Evolutionary conservation across 345 rosid genomes (phyloP).

Genomic region (Heritiera fomes): DNA sequence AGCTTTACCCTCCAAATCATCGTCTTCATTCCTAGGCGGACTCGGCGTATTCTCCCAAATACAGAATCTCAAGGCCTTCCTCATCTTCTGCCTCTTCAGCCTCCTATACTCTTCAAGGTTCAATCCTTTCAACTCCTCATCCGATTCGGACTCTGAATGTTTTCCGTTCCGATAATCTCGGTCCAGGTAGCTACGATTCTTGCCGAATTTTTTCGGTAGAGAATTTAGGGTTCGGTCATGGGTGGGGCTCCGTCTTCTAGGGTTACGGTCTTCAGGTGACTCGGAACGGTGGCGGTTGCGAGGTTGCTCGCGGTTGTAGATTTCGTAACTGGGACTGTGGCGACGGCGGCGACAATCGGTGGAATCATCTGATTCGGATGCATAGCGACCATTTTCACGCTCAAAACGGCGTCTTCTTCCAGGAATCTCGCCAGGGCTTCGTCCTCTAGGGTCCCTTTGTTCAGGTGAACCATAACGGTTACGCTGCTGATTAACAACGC

Average conservation of each 20-base stretch:
- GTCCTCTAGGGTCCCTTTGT: slow-evolving; percentile 22
- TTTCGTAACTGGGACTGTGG: slow-evolving; percentile 36
- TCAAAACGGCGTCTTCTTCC: slow-evolving; percentile 28
- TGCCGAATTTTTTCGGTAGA: slow-evolving; percentile 63
- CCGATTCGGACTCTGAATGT: slow-evolving; percentile 70
- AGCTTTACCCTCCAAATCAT: slow-evolving; percentile 45
- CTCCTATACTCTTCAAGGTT: slow-evolving; percentile 78
- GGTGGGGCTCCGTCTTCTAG: slow-evolving; percentile 28
- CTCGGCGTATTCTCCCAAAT: slow-evolving; percentile 83
- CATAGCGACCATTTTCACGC: slow-evolving; percentile 28
- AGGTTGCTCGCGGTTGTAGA: slow-evolving; percentile 27
- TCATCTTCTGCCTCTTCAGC: slow-evolving; percentile 84
- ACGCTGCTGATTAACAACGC: slow-evolving; percentile 17
- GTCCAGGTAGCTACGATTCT: slow-evolving; percentile 45
- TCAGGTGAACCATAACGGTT: slow-evolving; percentile 27
- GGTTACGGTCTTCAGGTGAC: slow-evolving; percentile 27
- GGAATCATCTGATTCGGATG: slow-evolving; percentile 36
- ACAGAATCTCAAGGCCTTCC: slow-evolving; percentile 53
- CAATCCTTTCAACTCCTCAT: slow-evolving; percentile 82
- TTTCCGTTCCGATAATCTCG: slow-evolving; percentile 48
- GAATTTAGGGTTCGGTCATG: slow-evolving; percentile 31
- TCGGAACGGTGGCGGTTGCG: slow-evolving; percentile 26
- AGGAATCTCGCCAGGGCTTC: slow-evolving; percentile 34
- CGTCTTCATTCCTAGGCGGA: slow-evolving; percentile 61
- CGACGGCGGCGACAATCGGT: slow-evolving; percentile 26